Evolutionary conservation across 441 rosid genomes (phyloP).

Genomic region (Capsella rubella): DNA sequence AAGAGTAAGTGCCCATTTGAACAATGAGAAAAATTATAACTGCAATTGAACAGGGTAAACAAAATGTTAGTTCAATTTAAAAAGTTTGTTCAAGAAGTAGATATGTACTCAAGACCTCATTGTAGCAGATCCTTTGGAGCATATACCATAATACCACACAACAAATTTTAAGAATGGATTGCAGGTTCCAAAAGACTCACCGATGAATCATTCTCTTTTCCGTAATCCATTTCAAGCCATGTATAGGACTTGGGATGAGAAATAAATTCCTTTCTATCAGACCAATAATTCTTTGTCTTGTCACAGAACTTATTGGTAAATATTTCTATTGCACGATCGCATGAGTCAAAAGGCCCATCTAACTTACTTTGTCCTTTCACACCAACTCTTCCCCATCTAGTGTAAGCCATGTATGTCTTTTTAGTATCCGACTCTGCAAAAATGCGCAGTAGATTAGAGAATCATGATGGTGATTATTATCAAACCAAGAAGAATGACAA

Average conservation of each 20-base stretch:
- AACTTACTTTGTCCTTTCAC: slow-evolving; percentile 84
- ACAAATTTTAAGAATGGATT: slow-evolving; percentile 19
- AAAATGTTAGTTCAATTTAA: background rate
- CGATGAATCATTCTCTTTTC: slow-evolving; percentile 52
- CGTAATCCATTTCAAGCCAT: slow-evolving; percentile 88
- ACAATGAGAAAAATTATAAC: background rate
- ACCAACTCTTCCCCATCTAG: slow-evolving; percentile 89
- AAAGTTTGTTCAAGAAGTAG: background rate
- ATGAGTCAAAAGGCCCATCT: slow-evolving; percentile 69
- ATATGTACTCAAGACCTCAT: slow-evolving; percentile 18
- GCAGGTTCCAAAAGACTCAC: slow-evolving; percentile 41
- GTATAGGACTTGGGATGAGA: slow-evolving; percentile 69
- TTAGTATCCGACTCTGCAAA: slow-evolving; percentile 70
- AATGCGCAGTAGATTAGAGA: background rate
- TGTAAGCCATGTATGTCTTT: slow-evolving; percentile 61
- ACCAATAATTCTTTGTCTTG: slow-evolving; percentile 77
- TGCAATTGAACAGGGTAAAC: background rate
- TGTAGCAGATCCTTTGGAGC: slow-evolving; percentile 20
- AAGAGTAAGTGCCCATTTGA: slow-evolving; percentile 16
- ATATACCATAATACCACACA: background rate
- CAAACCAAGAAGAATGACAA: slow-evolving; percentile 20
- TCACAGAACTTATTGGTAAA: slow-evolving; percentile 70
- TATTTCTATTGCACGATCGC: slow-evolving; percentile 56
- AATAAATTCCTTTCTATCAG: slow-evolving; percentile 59
- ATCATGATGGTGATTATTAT: background rate